Percentiles rank a stretch among this genome's conserved stretches.
Evolutionary conservation across 2,329 filamentous ascomycete genomes (phyloP).

Genomic region (Endocalyx cinctus): DNA sequence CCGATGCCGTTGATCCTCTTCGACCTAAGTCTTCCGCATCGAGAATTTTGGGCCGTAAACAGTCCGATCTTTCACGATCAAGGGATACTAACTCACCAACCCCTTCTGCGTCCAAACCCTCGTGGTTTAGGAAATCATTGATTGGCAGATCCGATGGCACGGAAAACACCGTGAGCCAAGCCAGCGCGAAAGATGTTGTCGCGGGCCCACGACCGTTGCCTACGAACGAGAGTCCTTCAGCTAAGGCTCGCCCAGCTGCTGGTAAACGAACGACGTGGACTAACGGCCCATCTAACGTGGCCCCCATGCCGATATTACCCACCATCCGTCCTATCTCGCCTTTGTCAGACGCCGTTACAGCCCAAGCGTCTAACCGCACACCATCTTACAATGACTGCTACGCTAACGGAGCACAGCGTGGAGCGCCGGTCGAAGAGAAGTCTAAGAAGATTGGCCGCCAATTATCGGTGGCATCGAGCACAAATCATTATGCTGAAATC

Average conservation of each 20-base stretch:
- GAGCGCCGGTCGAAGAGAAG: constrained; percentile 53
- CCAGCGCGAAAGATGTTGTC: constrained; percentile 41
- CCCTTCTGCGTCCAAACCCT: constrained; percentile 73
- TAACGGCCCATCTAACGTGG: constrained; percentile 72
- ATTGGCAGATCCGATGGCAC: constrained; percentile 72
- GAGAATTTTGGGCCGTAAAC: constrained; percentile 80
- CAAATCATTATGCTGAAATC: constrained; percentile 86
- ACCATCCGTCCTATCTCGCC: constrained; percentile 93
- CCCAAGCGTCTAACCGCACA: constrained; percentile 70
- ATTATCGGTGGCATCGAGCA: constrained; percentile 84
- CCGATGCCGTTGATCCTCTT: constrained; percentile 85
- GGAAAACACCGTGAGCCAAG: constrained; percentile 50
- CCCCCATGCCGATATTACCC: constrained; percentile 92
- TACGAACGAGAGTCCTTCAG: constrained; percentile 33
- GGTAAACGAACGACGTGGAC: constrained; percentile 92
- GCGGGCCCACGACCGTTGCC: constrained; percentile 31
- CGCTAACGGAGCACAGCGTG: constrained; percentile 34
- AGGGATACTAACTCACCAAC: constrained; percentile 57
- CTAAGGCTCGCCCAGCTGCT: constrained; percentile 48
- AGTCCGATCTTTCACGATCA: constrained; percentile 72
- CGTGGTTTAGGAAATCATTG: constrained; percentile 94
- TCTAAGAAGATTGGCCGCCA: constrained; percentile 93
- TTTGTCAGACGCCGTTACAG: constrained; percentile 88
- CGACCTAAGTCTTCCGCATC: constrained; percentile 88
- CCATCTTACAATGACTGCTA: constrained; percentile 49